phyloP scores from a whole-genome alignment of 805 yeast genomes.

The Zygosaccharomyces kombuchaensis region DNA sequence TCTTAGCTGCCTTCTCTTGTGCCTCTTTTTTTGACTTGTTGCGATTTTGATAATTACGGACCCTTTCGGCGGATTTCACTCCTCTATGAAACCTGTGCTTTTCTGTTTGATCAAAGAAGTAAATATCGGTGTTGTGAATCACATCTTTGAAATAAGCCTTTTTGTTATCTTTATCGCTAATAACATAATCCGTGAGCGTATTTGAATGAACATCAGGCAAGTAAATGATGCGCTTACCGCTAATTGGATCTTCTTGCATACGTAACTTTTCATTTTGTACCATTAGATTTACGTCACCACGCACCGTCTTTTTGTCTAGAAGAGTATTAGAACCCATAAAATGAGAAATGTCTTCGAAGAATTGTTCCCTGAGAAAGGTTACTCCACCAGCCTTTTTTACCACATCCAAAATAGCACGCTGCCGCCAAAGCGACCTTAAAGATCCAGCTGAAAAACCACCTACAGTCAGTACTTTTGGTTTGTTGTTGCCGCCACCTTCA shows the following conservation, averaged over 20 bases:
- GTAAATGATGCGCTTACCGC: slow-evolving; percentile 23
- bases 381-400: slow-evolving; percentile 45
- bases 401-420: slow-evolving; percentile 40
- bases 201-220: slow-evolving; percentile 23
- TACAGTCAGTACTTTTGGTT: slow-evolving; percentile 16
- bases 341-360: slow-evolving; percentile 41
- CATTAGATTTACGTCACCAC: slow-evolving; percentile 39
- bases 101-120: slow-evolving; percentile 33
- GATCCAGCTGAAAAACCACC: slow-evolving; percentile 40
- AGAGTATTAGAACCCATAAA: slow-evolving; percentile 37
- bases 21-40: slow-evolving; percentile 5
- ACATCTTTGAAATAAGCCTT: slow-evolving; percentile 24
- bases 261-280: slow-evolving; percentile 22
- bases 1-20: slow-evolving; percentile 1
- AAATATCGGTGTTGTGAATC: slow-evolving; percentile 31
- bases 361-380: slow-evolving; percentile 38
- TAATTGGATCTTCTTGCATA: slow-evolving; percentile 17
- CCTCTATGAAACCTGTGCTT: slow-evolving; percentile 30
- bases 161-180: slow-evolving; percentile 28
- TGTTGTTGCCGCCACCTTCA: slow-evolving; percentile 1
- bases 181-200: slow-evolving; percentile 18
- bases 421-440: slow-evolving; percentile 43
- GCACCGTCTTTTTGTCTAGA: slow-evolving; percentile 52
- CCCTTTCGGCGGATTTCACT: slow-evolving; percentile 31
- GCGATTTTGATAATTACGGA: slow-evolving; percentile 26